Base-by-base conservation (phyloP, 1,284 basidiomycete species). In the Austroboletus rostrupii region DNA sequence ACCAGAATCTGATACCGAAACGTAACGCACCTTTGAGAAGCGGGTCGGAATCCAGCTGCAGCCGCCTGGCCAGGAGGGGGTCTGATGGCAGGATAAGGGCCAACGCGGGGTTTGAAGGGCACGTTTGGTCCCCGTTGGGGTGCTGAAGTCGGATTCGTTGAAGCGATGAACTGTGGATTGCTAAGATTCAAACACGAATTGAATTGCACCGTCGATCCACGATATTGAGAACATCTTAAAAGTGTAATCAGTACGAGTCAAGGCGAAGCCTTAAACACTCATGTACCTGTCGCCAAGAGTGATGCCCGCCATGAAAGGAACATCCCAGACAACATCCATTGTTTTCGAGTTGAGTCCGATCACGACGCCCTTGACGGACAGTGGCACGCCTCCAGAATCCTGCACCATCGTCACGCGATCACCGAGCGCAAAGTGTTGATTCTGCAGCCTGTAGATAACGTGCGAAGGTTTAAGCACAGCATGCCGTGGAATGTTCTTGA, bases 261-360 rank as follows among this genome's bases (percentile, higher is more conserved):
- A 23, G 20, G 12, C 35, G 3, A 17, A 2, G 33, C 7, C 26
- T 53, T 35, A 31, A 48, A 17, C 35, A 32, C 36, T 21, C 31
- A 19, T 75, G 53, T 59, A 92, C 88, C 91, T 76, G 57, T 91
- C 90, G n/a, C 83, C 83, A 5, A 99, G 74, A 0, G 90, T 97
- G 3, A 82, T 80, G 11, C 97, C 96, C 31, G 92, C 86, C 79
- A 99, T 90, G 73, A 98, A 99, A 1, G 93, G 80, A 19, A 88
- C 84, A 67, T 99, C 97, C 87, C 97, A 99, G 0, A 97, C 81
- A n/a, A 99, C 87, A 66, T 99, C 97, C 77, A 99, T 88, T 11
- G 87, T 84, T 62, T 87, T 90, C 12, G 84, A 74, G 59, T 85
- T 89, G 61, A 99, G 73, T 5, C 95, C 93, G 47, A 99, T 82